A percentile compares a stretch with the other conserved stretches of the same genome.
These are phyloP conservation scores for Paraphoma chrysanthemicola DNA, from an alignment of 2,329 filamentous ascomycete species.

Conservation along the genomic window DNA sequence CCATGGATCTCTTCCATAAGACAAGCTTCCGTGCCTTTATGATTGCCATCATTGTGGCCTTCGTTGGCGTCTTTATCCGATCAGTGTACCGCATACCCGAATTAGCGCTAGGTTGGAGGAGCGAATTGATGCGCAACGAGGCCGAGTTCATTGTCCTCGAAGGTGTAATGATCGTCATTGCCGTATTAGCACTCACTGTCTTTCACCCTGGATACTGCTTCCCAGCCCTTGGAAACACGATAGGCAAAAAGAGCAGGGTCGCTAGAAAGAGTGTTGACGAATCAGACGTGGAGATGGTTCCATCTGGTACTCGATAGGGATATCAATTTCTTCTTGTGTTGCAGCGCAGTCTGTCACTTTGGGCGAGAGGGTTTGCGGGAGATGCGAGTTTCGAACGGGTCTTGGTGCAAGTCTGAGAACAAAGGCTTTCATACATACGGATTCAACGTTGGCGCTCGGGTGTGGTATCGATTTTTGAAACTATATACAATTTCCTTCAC, in stretches of 20 bases:
- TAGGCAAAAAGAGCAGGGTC: conserved; percentile 17
- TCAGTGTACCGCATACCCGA: conserved; percentile 60
- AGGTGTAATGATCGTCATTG: conserved; percentile 61
- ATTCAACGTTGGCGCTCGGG: too few species aligned
- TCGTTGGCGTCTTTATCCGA: conserved; percentile 55
- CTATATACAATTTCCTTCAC: too few species aligned
- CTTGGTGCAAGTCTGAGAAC: too few species aligned
- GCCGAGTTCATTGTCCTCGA: conserved; percentile 59
- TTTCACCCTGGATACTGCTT: conserved; percentile 56
- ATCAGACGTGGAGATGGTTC: conserved; percentile 26
- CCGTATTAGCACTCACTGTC: conserved; percentile 53
- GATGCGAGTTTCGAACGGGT: too few species aligned
- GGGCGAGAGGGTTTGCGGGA: too few species aligned
- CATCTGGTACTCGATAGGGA: neutral
- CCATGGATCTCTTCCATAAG: conserved; percentile 27
- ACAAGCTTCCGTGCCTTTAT: conserved; percentile 40
- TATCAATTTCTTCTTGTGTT: neutral
- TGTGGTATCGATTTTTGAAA: too few species aligned
- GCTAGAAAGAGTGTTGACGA: conserved; percentile 23
- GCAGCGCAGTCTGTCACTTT: too few species aligned
- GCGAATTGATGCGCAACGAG: conserved; percentile 57
- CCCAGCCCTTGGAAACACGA: conserved; percentile 36
- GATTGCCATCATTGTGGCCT: conserved; percentile 48
- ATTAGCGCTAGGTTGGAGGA: conserved; percentile 55
- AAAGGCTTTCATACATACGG: too few species aligned